These are phyloP conservation scores for Pleurotus eryngii DNA, from an alignment of 768 basidiomycete genomes.

Conservation along the genomic window DNA sequence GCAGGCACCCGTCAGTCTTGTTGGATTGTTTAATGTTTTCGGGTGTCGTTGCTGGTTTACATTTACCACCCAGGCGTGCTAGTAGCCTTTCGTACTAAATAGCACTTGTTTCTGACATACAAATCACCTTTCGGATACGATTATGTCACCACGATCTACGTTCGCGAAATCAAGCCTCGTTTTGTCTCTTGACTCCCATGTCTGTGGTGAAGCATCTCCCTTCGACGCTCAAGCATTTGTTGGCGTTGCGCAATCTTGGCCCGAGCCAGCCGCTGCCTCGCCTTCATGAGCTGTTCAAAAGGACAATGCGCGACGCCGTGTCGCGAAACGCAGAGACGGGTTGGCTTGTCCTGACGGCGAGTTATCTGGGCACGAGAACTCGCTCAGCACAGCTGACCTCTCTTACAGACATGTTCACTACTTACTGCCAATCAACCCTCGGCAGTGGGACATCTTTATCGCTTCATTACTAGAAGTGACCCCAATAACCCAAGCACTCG, in stretches of 20 bases:
- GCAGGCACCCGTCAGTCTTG: constrained; percentile 4
- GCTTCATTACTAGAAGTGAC: constrained; percentile 60
- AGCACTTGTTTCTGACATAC: background rate
- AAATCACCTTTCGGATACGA: no score
- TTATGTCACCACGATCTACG: background rate
- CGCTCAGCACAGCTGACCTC: constrained; percentile 10
- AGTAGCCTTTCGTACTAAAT: background rate
- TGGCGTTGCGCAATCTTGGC: constrained; percentile 65
- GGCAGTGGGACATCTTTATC: constrained; percentile 76
- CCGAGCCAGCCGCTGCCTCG: constrained; percentile 52
- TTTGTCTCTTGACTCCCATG: background rate
- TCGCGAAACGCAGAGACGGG: constrained; percentile 65
- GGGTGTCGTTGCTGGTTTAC: constrained; percentile 8
- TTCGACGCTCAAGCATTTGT: constrained; percentile 65
- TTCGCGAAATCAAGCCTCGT: background rate
- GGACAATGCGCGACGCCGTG: constrained; percentile 65
- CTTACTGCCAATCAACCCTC: constrained; percentile 81
- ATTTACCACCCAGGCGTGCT: constrained; percentile 3
- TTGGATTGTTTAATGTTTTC: constrained; percentile 8
- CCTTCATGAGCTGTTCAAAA: constrained; percentile 53
- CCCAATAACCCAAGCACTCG: constrained; percentile 33
- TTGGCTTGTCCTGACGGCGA: constrained; percentile 78
- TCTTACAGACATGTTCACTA: constrained; percentile 72
- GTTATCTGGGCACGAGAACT: constrained; percentile 23
- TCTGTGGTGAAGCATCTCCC: constrained; percentile 51